These are phyloP conservation scores for Penicillium frequentans DNA, from an alignment of 2,329 filamentous ascomycete genomes.

Conservation along the genomic window DNA sequence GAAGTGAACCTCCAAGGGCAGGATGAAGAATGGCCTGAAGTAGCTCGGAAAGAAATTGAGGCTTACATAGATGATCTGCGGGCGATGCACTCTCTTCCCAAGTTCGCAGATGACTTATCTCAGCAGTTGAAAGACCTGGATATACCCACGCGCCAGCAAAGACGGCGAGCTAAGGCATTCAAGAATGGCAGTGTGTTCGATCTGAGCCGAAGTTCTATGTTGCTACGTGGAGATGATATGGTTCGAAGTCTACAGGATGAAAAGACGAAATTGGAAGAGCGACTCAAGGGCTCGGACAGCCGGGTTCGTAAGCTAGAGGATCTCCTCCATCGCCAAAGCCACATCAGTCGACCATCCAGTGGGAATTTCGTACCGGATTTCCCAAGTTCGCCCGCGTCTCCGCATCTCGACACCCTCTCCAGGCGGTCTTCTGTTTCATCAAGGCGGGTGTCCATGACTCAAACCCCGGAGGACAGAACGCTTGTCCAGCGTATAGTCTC, in stretches of 20 bases:
- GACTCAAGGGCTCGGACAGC: conserved; percentile 79
- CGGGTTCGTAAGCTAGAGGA: conserved; percentile 90
- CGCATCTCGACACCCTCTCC: conserved; percentile 46
- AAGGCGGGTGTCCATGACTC: conserved; percentile 61
- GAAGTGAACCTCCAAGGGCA: conserved; percentile 83
- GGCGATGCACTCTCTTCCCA: conserved; percentile 63
- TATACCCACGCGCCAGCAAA: conserved; percentile 80
- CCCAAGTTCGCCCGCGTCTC: conserved; percentile 43
- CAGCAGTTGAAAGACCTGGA: conserved; percentile 78
- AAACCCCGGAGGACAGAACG: conserved; percentile 60
- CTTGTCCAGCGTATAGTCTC: conserved; percentile 62
- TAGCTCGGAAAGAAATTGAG: conserved; percentile 73
- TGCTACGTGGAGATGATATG: conserved; percentile 84
- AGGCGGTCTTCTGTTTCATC: conserved; percentile 62
- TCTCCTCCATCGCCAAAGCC: conserved; percentile 78
- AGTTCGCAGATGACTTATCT: conserved; percentile 68
- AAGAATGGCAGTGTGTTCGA: conserved; percentile 96
- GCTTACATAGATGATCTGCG: conserved; percentile 69
- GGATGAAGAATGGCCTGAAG: conserved; percentile 76
- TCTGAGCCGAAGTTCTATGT: conserved; percentile 79
- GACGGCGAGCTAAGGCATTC: conserved; percentile 85
- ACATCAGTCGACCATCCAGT: conserved; percentile 55
- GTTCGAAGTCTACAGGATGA: conserved; percentile 77
- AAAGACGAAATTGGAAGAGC: conserved; percentile 71
- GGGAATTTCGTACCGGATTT: conserved; percentile 49